Base-by-base conservation (phyloP, 208 protist species). In the Acanthamoeba lenticulata region DNA sequence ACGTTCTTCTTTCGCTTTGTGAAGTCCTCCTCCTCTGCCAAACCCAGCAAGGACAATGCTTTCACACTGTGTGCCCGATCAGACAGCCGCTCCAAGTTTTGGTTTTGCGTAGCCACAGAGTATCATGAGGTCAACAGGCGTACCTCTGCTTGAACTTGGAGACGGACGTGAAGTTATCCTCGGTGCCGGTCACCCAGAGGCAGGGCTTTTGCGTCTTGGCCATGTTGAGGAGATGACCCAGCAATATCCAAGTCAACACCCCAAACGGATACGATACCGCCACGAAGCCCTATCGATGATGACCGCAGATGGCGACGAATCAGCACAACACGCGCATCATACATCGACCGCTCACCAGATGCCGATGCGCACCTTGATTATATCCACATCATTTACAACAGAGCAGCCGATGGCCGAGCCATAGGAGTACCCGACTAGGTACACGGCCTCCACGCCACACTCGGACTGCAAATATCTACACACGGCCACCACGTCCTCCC, bases 321-420 rank as follows among this genome's bases (percentile, higher is more conserved):
- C 15, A 6, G n/a, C n/a, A n/a, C n/a, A n/a, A n/a, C n/a, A n/a
- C n/a, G n/a, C n/a, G n/a, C n/a, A n/a, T n/a, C 52, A 27, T 60
- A 60, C 52, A 60, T 27, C 21, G 15, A 60, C 21, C 52, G 52
- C 21, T 21, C 52, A 60, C 15, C 21, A 21, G 52, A 72, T 34
- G 9, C 27, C n/a, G 27, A 29, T 7, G 69, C 29, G 74, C 27
- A 86, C 77, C 77, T 86, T 86, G 34, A 86, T 86, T 57, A 86
- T 86, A 86, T 86, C 77, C 77, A 86, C 77, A 86, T 86, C 77
- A 86, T 86, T 86, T 86, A 86, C 77, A 86, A 86, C 55, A 36
- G 85, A 91, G 85, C 55, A 91, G 52, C 55, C 47, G 24, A 91
- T 91, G 85, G 57, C 85, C 36, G 85, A 91, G 7, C 85, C 85